phyloP scores from a whole-genome alignment of 1,139 yeast species.

The Yamadazyma sp. region DNA sequence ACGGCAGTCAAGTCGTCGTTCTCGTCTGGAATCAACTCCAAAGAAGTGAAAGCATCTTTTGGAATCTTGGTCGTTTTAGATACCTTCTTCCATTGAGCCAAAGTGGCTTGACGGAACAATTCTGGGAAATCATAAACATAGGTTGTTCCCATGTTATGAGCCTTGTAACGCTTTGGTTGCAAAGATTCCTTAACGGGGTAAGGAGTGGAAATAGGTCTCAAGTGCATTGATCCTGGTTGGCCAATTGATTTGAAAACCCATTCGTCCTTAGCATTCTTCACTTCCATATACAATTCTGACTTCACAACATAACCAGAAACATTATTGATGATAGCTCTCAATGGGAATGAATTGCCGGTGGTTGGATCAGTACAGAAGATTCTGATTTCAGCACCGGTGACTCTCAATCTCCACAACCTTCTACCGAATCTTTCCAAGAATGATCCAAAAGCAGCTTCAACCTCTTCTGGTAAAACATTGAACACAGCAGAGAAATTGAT shows the following conservation, averaged over 20 bases:
- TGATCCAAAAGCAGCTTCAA: constrained; percentile 96
- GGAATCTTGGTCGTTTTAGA: constrained; percentile 60
- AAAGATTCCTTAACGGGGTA: constrained; percentile 97
- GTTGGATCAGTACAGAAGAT: constrained; percentile 90
- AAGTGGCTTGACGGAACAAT: constrained; percentile 89
- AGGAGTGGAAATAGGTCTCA: constrained; percentile 92
- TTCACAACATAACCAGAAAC: constrained; percentile 97
- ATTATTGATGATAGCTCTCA: constrained; percentile 93
- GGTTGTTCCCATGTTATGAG: constrained; percentile 97
- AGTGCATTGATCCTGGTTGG: constrained; percentile 93
- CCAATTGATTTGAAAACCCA: constrained; percentile 97
- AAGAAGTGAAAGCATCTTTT: constrained; percentile 73
- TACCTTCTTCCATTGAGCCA: constrained; percentile 78
- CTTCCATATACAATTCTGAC: constrained; percentile 91
- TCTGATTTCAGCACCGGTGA: constrained; percentile 95
- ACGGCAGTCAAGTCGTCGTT: constrained; percentile 84
- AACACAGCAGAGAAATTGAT: constrained; percentile 95
- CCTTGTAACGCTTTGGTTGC: constrained; percentile 98
- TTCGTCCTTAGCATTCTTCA: constrained; percentile 86
- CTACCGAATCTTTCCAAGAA: constrained; percentile 97
- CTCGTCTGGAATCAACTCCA: constrained; percentile 81
- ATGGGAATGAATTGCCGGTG: constrained; percentile 88
- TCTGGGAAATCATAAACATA: constrained; percentile 99
- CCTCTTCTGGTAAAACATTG: constrained; percentile 91
- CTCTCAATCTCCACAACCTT: constrained; percentile 93